Evolutionary conservation across 2,329 filamentous ascomycete species (phyloP).

Genomic region (Nothophaeocryptopus gaeumannii): DNA sequence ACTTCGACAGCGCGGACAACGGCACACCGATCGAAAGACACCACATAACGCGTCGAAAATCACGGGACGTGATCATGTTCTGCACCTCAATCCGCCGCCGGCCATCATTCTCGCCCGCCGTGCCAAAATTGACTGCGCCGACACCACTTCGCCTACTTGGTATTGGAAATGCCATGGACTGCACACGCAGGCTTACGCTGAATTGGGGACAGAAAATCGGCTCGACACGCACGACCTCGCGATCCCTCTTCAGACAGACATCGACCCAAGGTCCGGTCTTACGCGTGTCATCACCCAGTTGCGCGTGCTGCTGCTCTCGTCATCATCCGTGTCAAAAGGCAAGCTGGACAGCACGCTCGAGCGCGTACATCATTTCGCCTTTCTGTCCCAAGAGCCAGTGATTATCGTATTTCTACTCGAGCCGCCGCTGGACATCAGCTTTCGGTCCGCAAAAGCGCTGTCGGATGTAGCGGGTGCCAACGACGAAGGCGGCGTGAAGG

Average conservation of each 20-base stretch:
- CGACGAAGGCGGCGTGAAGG: conserved; percentile 1
- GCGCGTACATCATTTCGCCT: conserved; percentile 34
- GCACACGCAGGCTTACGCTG: no score
- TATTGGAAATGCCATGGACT: no score
- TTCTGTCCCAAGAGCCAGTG: conserved; percentile 30
- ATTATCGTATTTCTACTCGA: conserved; percentile 34
- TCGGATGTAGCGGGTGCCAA: background rate
- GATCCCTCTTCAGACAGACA: conserved; percentile 22
- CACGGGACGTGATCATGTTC: conserved; percentile 35
- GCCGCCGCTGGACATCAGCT: conserved; percentile 14
- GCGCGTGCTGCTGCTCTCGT: conserved; percentile 34
- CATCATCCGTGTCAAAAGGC: conserved; percentile 19
- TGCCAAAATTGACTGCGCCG: conserved; percentile 32
- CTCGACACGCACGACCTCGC: conserved; percentile 40
- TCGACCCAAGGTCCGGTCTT: conserved; percentile 11
- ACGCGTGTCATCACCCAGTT: conserved; percentile 18
- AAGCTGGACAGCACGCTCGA: conserved; percentile 25
- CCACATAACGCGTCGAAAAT: no score
- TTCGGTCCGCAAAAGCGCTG: conserved; percentile 17
- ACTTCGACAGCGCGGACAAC: background rate
- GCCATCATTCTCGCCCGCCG: conserved; percentile 37
- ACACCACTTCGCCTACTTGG: conserved; percentile 21
- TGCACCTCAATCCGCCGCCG: conserved; percentile 41
- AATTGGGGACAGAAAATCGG: no score
- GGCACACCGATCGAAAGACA: no score